phyloP scores from a whole-genome alignment of 441 rosid species.

The Lepidium campestre region DNA sequence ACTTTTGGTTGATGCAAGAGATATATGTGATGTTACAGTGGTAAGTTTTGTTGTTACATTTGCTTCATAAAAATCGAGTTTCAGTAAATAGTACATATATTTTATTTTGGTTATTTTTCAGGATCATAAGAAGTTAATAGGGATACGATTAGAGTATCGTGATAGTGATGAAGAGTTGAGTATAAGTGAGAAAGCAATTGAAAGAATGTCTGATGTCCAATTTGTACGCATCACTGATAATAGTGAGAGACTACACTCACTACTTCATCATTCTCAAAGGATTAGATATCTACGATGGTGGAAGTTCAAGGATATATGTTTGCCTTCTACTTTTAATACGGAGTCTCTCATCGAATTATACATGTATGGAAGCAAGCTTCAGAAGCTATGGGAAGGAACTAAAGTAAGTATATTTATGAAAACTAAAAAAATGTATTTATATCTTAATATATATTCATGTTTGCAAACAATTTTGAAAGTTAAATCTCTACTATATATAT shows the following conservation, averaged over 20 bases:
- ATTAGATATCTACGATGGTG: neutral
- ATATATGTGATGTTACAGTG: neutral
- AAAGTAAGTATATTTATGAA: neutral
- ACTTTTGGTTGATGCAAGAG: neutral
- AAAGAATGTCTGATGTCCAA: neutral
- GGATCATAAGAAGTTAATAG: neutral
- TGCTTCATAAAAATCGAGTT: neutral
- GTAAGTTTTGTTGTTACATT: neutral
- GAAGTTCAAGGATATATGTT: neutral
- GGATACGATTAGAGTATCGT: neutral
- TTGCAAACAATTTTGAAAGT: too few species aligned
- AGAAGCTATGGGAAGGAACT: neutral
- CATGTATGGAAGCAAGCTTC: rapidly evolving
- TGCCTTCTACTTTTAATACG: neutral
- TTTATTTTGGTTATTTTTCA: neutral
- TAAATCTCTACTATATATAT: too few species aligned
- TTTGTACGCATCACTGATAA: neutral
- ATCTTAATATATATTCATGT: too few species aligned
- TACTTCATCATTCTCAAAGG: neutral
- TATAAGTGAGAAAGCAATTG: neutral
- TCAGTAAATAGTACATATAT: too few species aligned
- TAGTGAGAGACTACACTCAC: too few species aligned
- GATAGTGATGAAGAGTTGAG: neutral
- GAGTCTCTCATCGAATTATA: neutral
- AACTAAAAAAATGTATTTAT: too few species aligned